Conservation (phyloP, 768 basidiomycete genomes). For the Tricholoma sp. region DNA sequence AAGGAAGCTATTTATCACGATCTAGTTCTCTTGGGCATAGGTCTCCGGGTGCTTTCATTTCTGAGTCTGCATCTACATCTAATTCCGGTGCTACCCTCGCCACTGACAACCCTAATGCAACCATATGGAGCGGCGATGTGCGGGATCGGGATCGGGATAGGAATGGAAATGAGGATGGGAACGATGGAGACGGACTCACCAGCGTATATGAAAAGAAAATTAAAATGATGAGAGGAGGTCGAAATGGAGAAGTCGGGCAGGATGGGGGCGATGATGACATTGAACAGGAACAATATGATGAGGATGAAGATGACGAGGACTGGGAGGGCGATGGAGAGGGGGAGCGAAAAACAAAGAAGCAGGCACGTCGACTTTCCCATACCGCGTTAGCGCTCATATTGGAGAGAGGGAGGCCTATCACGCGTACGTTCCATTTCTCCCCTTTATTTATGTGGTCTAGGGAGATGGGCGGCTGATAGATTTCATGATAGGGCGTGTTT, state of each 20-base stretch:
- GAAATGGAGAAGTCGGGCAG: background rate
- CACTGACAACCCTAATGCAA: background rate
- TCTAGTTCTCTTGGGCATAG: background rate
- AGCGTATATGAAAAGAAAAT: background rate
- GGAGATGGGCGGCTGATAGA: background rate
- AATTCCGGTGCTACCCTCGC: background rate
- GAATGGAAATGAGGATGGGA: background rate
- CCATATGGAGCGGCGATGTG: background rate
- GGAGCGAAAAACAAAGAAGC: slow-evolving; percentile 9
- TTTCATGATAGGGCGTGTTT: slow-evolving; percentile 43
- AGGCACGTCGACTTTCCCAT: slow-evolving; percentile 58
- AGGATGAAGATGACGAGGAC: background rate
- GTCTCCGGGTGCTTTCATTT: background rate
- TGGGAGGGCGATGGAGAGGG: background rate
- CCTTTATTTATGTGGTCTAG: background rate
- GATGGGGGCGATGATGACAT: background rate
- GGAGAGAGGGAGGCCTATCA: slow-evolving; percentile 75
- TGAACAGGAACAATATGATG: background rate
- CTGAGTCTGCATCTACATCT: slow-evolving; percentile 1
- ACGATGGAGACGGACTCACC: background rate
- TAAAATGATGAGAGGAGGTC: background rate
- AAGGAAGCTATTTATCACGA: background rate
- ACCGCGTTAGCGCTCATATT: slow-evolving; percentile 72
- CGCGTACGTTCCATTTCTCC: slow-evolving; percentile 32
- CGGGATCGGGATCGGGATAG: background rate